phyloP scores from a whole-genome alignment of 768 basidiomycete species.

The Mycena venus region DNA sequence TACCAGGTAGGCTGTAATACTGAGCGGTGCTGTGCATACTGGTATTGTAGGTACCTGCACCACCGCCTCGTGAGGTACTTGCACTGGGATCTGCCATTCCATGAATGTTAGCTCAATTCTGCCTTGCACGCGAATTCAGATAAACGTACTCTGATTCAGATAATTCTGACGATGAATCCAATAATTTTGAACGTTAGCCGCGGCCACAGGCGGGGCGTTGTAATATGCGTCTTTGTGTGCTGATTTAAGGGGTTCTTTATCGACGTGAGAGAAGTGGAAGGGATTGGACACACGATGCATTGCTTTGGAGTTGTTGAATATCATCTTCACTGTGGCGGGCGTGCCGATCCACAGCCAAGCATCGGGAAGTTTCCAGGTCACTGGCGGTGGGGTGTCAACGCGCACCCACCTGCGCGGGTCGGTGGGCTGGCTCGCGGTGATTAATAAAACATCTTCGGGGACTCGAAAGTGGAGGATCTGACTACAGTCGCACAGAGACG shows the following conservation, averaged over 20 bases:
- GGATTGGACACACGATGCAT: conserved; percentile 19
- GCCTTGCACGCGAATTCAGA: too few relatives aligned
- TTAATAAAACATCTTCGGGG: neutral
- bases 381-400: conserved; percentile 1
- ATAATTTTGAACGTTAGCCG: conserved; percentile 21
- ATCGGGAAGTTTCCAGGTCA: conserved; percentile 21
- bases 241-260: neutral
- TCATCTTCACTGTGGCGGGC: conserved; percentile 18
- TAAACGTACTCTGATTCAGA: neutral
- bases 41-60: neutral
- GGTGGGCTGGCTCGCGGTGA: conserved; percentile 11
- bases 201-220: neutral
- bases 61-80: neutral
- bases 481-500: conserved; percentile 25
- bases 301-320: conserved; percentile 4
- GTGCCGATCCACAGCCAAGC: conserved; percentile 35
- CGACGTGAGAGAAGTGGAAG: neutral
- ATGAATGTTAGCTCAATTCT: neutral
- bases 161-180: conserved; percentile 28
- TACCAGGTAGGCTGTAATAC: neutral
- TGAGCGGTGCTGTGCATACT: neutral
- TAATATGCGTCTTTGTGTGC: conserved; percentile 22
- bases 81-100: neutral
- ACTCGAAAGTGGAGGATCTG: neutral
- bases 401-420: conserved; percentile 29